Evolutionary conservation across 78 protist species (phyloP).

Genomic region (Mantamonas sphyraenae): DNA sequence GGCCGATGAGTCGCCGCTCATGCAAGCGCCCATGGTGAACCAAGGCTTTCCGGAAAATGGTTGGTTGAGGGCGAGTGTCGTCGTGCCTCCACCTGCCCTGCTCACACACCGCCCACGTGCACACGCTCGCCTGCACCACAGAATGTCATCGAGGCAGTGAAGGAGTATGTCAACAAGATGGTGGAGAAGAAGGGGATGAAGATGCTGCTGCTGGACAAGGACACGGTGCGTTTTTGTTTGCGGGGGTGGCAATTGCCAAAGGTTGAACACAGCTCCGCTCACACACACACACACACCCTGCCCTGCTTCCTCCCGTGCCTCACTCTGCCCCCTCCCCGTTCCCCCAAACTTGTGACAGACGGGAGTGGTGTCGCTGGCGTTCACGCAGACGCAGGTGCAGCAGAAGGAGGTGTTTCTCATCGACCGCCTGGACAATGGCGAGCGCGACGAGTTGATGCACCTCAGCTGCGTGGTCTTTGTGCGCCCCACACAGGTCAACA

Average conservation of each 20-base stretch:
- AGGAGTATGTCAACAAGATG: conserved; percentile 69
- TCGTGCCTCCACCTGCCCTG: too few relatives aligned
- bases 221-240: conserved; percentile 41
- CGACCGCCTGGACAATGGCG: conserved; percentile 55
- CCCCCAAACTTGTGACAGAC: background rate
- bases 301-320: background rate
- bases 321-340: background rate
- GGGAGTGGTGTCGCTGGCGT: conserved; percentile 76
- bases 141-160: conserved; percentile 50
- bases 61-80: too few relatives aligned
- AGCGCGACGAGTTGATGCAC: conserved; percentile 65
- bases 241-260: too few relatives aligned
- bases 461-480: conserved; percentile 48
- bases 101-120: too few relatives aligned
- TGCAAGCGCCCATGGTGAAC: too few relatives aligned
- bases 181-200: conserved; percentile 69
- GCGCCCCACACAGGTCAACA: conserved; percentile 76
- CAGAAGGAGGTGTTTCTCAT: conserved; percentile 85
- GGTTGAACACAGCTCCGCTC: background rate
- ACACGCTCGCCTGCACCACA: too few relatives aligned
- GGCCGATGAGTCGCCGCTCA: too few relatives aligned
- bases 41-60: too few relatives aligned
- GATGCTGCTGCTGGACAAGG: conserved; percentile 76
- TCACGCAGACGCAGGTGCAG: conserved; percentile 67
- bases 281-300: background rate